Evolutionary conservation across 495 filamentous ascomycete genomes (phyloP).

Genomic region (Penicillium dipodomyicola): DNA sequence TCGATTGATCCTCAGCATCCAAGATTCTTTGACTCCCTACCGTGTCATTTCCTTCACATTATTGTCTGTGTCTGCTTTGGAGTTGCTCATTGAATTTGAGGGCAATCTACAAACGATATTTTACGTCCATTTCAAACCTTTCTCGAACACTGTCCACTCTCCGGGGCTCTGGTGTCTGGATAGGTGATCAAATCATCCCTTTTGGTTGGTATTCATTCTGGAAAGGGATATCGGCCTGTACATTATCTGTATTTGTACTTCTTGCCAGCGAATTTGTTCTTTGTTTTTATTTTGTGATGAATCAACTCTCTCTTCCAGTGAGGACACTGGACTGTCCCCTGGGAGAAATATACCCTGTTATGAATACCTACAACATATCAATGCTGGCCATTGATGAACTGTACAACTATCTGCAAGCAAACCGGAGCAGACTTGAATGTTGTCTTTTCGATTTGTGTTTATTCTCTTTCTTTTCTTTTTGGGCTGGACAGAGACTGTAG

Average conservation of each 20-base stretch:
- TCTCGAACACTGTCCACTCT: constrained; percentile 3
- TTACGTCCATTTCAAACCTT: constrained; percentile 11
- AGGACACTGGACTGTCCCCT: constrained; percentile 2
- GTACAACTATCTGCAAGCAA: not conserved
- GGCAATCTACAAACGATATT: constrained; percentile 26
- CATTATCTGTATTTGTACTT: constrained; percentile 7
- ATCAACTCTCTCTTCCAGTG: constrained; percentile 8
- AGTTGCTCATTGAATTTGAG: constrained; percentile 8
- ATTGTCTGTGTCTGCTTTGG: constrained; percentile 14
- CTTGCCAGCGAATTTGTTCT: constrained; percentile 13
- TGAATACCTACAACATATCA: constrained; percentile 6
- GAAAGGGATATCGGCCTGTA: constrained; percentile 12
- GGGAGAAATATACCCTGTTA: constrained; percentile 7
- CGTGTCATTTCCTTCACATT: constrained; percentile 4
- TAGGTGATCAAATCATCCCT: not conserved
- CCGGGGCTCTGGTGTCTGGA: not conserved
- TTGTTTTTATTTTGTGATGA: not conserved
- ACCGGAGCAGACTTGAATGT: not conserved
- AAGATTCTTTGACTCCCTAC: not conserved
- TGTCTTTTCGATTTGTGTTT: not conserved
- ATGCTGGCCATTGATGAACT: constrained; percentile 9
- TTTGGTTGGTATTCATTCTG: constrained; percentile 10
- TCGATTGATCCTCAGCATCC: too few relatives aligned
- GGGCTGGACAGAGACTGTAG: not conserved
- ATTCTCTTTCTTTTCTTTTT: not conserved